Conservation (phyloP, 306 rosid species). For the Astragalus glycyphyllos region DNA sequence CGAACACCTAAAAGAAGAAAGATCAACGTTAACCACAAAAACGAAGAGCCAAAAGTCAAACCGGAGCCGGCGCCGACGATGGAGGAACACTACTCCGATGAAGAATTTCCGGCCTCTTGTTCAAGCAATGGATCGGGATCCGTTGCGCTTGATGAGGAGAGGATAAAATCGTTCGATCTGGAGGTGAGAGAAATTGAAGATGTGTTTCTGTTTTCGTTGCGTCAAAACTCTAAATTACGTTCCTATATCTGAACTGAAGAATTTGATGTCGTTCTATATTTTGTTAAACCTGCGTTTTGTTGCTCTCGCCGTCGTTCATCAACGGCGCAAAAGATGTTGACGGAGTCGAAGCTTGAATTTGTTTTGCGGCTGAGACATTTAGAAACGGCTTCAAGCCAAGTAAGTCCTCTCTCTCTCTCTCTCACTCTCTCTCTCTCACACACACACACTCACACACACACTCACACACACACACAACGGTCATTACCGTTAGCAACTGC, state of each 20-base stretch:
- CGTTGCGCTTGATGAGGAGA: slow-evolving; percentile 44
- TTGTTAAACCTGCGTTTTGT: slow-evolving; percentile 37
- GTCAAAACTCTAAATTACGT: slow-evolving; percentile 1
- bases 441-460: no score
- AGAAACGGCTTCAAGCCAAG: no score
- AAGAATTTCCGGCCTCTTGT: slow-evolving; percentile 56
- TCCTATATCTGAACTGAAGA: slow-evolving; percentile 30
- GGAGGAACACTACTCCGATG: slow-evolving; percentile 48
- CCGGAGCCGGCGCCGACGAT: slow-evolving; percentile 23
- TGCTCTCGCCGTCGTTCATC: no score
- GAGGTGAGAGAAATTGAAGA: slow-evolving; percentile 51
- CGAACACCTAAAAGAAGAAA: slow-evolving; percentile 57
- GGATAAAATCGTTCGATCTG: slow-evolving; percentile 69
- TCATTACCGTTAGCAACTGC: no score
- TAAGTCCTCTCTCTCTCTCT: no score
- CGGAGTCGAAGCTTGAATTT: no score
- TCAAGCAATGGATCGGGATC: slow-evolving; percentile 66
- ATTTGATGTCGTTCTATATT: slow-evolving; percentile 22
- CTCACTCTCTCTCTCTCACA: no score
- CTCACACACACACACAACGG: no score
- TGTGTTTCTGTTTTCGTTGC: slow-evolving; percentile 29
- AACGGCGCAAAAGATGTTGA: no score
- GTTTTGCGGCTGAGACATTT: no score
- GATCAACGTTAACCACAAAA: slow-evolving; percentile 32
- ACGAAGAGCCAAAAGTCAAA: slow-evolving; percentile 26